Base-by-base conservation (phyloP, 805 yeast genomes). In the Metschnikowia cubensis region DNA sequence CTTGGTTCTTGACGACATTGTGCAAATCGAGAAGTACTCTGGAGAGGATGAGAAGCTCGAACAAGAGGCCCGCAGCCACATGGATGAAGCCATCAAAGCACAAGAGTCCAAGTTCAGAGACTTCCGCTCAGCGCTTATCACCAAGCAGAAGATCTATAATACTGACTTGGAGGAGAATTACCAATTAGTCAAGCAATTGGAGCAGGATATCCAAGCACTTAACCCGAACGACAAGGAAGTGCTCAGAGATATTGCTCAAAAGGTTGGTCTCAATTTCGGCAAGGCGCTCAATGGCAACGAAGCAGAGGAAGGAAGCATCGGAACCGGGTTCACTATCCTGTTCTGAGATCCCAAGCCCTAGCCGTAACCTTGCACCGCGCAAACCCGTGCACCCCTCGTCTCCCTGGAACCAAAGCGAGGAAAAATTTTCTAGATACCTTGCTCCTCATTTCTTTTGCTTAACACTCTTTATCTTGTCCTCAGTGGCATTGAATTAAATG, bases 101-200 rank as follows among this genome's bases (percentile, higher is more conserved):
- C 85, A 85, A 60, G 88, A 84, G 53, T 67, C 62, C 42, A 76
- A 79, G 53, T 84, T 84, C 55, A 79, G 77, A 59, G 81, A 77
- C 32, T 83, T 89, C 88, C 82, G 82, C 59, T 66, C 64, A 49
- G 79, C 79, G 0, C 67, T 86, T 43, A 71, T 77, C 45, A 72
- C 70, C 17, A 79, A 79, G 59, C 90, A 85, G 64, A 70, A 68
- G n/a, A 64, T 64, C 47, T 76, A 81, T 54, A 84, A 84, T 56
- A 64, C 69, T 40, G 85, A 80, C 48, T 75, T 85, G 50, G 82
- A 77, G 49, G 60, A 55, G 10, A 52, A 70, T 44, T 77, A 76
- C 52, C 57, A 58, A 14, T 57, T 66, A 20, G 63, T 79, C 34
- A 59, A 72, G 14, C 51, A 57, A 29, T 56, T 80, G 47, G 77